phyloP scores from a whole-genome alignment of 352 stramenopile species.

The Lagenidium giganteum region DNA sequence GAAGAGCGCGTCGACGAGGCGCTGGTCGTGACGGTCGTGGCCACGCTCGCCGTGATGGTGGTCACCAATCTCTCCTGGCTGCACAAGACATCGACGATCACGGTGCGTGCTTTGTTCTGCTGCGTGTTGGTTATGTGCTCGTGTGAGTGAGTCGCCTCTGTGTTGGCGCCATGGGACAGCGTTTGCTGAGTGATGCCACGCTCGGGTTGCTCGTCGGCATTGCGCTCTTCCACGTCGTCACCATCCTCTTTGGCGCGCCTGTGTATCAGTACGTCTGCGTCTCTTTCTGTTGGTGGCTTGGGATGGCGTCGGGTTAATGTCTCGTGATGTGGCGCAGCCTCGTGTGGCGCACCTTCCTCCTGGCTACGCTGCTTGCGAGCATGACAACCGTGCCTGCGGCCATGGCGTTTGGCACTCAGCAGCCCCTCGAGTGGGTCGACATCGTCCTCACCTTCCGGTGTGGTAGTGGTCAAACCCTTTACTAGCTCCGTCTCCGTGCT shows the following conservation, averaged over 20 bases:
- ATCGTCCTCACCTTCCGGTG: conserved; percentile 55
- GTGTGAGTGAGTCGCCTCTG: no score
- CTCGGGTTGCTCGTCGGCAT: conserved; percentile 32
- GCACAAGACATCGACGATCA: no score
- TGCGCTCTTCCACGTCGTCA: conserved; percentile 40
- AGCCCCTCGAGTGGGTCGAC: conserved; percentile 39
- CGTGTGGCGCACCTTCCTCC: conserved; percentile 49
- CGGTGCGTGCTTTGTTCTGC: no score
- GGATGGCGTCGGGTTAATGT: background rate
- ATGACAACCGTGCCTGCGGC: conserved; percentile 38
- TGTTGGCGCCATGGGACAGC: background rate
- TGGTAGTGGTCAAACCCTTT: no score
- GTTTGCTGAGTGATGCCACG: conserved; percentile 5
- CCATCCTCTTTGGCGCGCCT: conserved; percentile 75
- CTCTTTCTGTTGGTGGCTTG: background rate
- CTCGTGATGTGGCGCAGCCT: conserved; percentile 26
- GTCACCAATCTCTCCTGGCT: no score
- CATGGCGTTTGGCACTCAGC: conserved; percentile 27
- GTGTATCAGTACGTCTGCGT: conserved; percentile 39
- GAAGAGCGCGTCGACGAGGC: no score
- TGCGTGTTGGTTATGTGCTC: no score
- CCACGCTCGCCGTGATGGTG: no score
- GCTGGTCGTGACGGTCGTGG: no score
- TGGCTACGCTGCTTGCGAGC: conserved; percentile 52
- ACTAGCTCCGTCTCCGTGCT: no score